Evolutionary conservation across 306 rosid species (phyloP), one percentile per base, ranked within the genome.

Genomic region (Quercus glauca): DNA sequence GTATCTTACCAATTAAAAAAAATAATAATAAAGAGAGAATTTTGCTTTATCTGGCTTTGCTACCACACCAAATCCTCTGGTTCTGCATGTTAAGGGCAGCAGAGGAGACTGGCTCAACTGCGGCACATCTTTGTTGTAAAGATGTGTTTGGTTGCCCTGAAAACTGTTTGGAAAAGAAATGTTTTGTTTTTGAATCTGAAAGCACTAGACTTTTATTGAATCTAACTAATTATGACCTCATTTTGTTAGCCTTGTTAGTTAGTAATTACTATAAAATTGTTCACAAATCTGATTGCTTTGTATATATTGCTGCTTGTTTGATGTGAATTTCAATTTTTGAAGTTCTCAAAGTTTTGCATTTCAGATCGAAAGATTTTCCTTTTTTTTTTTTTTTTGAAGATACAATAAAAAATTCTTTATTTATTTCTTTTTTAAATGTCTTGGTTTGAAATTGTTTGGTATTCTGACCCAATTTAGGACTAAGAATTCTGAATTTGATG

Each of bases 61-160:
- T 43, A 43, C 13, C 14, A 43, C 51, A 11, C 51, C 14, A 43
- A 43, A 43, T 85, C 91, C 60, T 88, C 88, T 1, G 92, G 51
- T 43, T 43, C 51, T 43, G 51, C 0, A 0, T 43, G 51, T 43
- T 10, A 10, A 43, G 51, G 14, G 51, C 51, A 0, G 14, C 25
- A 23, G 25, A 31, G 35, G 35, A 31, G 35, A 4, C 35, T 31
- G 35, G 35, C 35, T 31, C 35, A 31, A 31, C 35, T 31, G 35
- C 5, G 4, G 35, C 35, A 4, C 35, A 31, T 63, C n/a, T 26
- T 13, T 1, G 11, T 28, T 31, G 29, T 26, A 13, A 17, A 25
- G 60, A 12, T 61, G 69, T 28, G 18, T 25, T 63, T 63, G 41
- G 35, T 63, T 31, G 45, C 12, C 20, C 5, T 17, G 45, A 64